Conservation (phyloP, 1,284 basidiomycete species). For the Leccinum angustisporum region DNA sequence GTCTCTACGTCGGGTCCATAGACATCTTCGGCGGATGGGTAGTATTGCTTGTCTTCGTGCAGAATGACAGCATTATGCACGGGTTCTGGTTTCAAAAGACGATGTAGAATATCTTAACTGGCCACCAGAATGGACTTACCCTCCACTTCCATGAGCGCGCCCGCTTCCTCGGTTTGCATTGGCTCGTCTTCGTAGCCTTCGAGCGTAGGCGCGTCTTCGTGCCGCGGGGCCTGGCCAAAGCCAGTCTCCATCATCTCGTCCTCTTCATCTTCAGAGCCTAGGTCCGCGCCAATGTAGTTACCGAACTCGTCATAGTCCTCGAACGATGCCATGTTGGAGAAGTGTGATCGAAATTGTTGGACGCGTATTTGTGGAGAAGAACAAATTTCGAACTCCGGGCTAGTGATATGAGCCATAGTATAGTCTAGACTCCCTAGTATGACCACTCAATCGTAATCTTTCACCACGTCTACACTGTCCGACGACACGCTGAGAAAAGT, state of each 20-base stretch:
- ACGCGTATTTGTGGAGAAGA: slow-evolving; percentile 24
- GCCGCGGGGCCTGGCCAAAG: slow-evolving; percentile 41
- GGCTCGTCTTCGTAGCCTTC: slow-evolving; percentile 76
- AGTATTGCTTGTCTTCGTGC: slow-evolving; percentile 99
- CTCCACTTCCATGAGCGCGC: slow-evolving; percentile 79
- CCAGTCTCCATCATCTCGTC: slow-evolving; percentile 60
- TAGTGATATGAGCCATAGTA: neutral
- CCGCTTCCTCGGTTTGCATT: slow-evolving; percentile 56
- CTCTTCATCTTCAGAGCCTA: slow-evolving; percentile 81
- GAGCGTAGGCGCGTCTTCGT: slow-evolving; percentile 47
- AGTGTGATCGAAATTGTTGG: slow-evolving; percentile 12
- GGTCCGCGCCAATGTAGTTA: slow-evolving; percentile 92
- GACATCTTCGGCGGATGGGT: slow-evolving; percentile 88
- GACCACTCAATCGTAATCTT: slow-evolving; percentile 7
- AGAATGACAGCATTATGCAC: slow-evolving; percentile 85
- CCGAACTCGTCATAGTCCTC: slow-evolving; percentile 92
- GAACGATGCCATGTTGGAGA: slow-evolving; percentile 65
- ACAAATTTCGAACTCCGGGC: slow-evolving; percentile 37
- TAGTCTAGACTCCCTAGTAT: too few species aligned
- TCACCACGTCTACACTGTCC: slow-evolving; percentile 53
- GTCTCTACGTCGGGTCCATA: slow-evolving; percentile 96
- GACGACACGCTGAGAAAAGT: slow-evolving; percentile 89
- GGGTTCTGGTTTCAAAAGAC: slow-evolving; percentile 48
- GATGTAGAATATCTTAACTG: slow-evolving; percentile 1
- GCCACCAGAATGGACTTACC: slow-evolving; percentile 46